Evolutionary conservation across 768 basidiomycete species (phyloP).

Genomic region (Boletus bicolor): DNA sequence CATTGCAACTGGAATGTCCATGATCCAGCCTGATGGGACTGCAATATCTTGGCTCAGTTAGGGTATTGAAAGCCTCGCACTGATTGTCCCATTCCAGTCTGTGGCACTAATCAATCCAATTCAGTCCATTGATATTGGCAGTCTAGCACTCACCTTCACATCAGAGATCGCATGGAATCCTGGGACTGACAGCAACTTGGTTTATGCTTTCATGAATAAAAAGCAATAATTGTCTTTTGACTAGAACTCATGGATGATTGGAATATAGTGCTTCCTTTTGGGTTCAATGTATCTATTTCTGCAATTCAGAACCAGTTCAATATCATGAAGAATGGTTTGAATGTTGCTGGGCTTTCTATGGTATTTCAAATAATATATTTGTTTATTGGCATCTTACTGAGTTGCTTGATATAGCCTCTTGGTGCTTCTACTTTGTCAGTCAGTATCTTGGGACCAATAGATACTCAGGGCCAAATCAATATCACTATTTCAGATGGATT

Average conservation of each 20-base stretch:
- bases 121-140: constrained; percentile 58
- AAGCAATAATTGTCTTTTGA: neutral
- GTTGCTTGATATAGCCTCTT: constrained; percentile 41
- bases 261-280: constrained; percentile 63
- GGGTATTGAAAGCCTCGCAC: constrained; percentile 53
- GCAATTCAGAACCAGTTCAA: constrained; percentile 66
- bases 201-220: constrained; percentile 56
- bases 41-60: constrained; percentile 63
- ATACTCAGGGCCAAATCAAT: constrained; percentile 62
- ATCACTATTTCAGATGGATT: constrained; percentile 57
- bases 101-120: constrained; percentile 57
- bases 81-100: constrained; percentile 61
- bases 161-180: constrained; percentile 55
- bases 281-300: constrained; percentile 56
- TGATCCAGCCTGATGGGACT: constrained; percentile 53
- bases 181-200: constrained; percentile 51
- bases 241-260: constrained; percentile 1
- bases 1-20: constrained; percentile 56
- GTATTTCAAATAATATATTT: constrained; percentile 29
- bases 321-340: constrained; percentile 49
- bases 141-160: constrained; percentile 55
- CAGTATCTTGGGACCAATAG: constrained; percentile 44
- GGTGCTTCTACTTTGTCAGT: constrained; percentile 64
- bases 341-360: constrained; percentile 58
- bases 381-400: neutral